A percentile compares a stretch with the other conserved stretches of the same genome.
Evolutionary conservation across 768 basidiomycete species (phyloP).

Genomic region (Pleurotus djamor): DNA sequence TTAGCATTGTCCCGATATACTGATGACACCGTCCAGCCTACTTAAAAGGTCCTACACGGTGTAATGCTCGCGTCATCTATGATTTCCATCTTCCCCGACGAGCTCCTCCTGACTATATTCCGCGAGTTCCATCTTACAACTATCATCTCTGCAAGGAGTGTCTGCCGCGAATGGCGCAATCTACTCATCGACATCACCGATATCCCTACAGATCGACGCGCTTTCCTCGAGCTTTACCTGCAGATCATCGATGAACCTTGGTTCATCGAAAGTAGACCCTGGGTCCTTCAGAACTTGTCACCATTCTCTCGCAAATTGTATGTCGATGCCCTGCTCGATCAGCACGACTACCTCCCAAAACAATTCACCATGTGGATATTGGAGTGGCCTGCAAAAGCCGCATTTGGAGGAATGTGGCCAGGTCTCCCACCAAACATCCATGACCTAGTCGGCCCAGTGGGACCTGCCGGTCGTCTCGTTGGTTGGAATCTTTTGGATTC

Average conservation of each 20-base stretch:
- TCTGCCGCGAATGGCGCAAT: slow-evolving; percentile 14
- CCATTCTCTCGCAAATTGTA: slow-evolving; percentile 1
- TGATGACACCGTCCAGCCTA: no score
- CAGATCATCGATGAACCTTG: slow-evolving; percentile 11
- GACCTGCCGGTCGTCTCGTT: background rate
- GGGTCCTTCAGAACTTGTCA: slow-evolving; percentile 10
- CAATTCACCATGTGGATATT: slow-evolving; percentile 20
- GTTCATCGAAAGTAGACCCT: slow-evolving; percentile 12
- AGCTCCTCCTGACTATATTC: slow-evolving; percentile 20
- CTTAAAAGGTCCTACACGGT: no score
- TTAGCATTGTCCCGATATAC: no score
- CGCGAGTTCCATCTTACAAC: slow-evolving; percentile 15
- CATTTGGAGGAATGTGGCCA: slow-evolving; percentile 17
- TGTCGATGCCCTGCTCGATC: slow-evolving; percentile 9
- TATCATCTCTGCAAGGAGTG: slow-evolving; percentile 16
- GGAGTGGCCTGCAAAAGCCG: slow-evolving; percentile 21
- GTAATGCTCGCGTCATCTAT: no score
- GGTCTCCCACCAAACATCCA: slow-evolving; percentile 9
- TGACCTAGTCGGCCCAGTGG: background rate
- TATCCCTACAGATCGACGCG: slow-evolving; percentile 14
- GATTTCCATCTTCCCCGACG: background rate
- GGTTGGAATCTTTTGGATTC: background rate
- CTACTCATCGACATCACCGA: slow-evolving; percentile 9
- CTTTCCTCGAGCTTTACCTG: slow-evolving; percentile 17
- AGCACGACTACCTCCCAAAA: slow-evolving; percentile 13